Evolutionary conservation across 129 eudicot genomes (phyloP), one percentile per base, ranked within the genome.

Genomic region (Chrysanthemum seticuspe): DNA sequence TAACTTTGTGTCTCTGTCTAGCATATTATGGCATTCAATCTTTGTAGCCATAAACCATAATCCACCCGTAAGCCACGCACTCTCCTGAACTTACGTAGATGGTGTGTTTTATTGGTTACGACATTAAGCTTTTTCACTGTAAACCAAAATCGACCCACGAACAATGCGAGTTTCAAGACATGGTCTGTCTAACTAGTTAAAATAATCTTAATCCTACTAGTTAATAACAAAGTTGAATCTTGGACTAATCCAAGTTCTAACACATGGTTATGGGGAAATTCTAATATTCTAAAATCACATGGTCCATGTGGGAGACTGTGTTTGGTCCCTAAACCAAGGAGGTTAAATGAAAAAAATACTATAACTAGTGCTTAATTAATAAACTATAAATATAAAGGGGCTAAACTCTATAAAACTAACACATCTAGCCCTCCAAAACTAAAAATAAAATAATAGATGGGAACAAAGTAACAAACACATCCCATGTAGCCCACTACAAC

Each of bases 271-370:
- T 59, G 75, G 80, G 80, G 69, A 68, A 76, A 53, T 59, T 80
- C 51, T 48, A 77, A 80, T 82, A 88, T 82, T 88, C 83, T 78
- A 52, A 78, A 55, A 72, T 72, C 78, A 78, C 82, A 88, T 91
- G 96, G 78, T 66, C 51, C 97, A 83, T 80, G 87, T 92, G 94
- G 96, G 94, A 86, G 87, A 89, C 91, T 80, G 96, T 85, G 94
- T 67, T 73, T 67, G 70, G 81, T 74, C 89, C 74, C 78, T 66
- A 74, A 84, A 54, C 85, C 82, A 78, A 65, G 73, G 61, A 62
- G 18, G 9, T 72, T 45, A 13, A 56, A 68, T 67, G 61, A 76
- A 65, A 29, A 53, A 40, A 44, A 72, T 14, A 57, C 27, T 71
- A 65, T 29, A 70, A 62, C 48, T 64, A 65, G 10, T 70, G 60